phyloP scores from a whole-genome alignment of 2,329 filamentous ascomycete genomes.

The Fusarium compactum region DNA sequence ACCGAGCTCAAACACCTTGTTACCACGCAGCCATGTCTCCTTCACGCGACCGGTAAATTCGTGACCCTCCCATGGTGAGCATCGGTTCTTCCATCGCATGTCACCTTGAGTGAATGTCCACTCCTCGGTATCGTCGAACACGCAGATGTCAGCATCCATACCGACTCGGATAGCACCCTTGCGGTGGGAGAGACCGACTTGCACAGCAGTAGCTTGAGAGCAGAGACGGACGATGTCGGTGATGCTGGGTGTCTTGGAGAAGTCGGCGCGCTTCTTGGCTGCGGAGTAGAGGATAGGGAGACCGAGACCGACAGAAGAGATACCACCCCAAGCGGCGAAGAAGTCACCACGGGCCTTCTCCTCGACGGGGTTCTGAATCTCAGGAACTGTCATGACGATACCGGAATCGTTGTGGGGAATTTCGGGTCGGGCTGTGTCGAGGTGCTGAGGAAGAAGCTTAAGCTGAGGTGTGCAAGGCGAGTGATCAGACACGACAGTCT shows the following conservation, averaged over 20 bases:
- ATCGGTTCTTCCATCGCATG: conserved; percentile 96
- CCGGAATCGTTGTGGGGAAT: conserved; percentile 66
- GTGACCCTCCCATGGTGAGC: conserved; percentile 89
- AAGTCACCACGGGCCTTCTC: conserved; percentile 77
- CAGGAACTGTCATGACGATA: conserved; percentile 60
- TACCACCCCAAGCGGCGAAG: conserved; percentile 96
- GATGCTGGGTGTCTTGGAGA: conserved; percentile 63
- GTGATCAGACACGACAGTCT: conserved; percentile 94
- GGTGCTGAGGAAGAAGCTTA: conserved; percentile 82
- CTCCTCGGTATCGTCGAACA: conserved; percentile 86
- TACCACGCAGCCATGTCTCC: conserved; percentile 88
- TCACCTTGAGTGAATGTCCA: conserved; percentile 81
- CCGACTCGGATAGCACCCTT: conserved; percentile 84
- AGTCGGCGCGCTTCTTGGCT: conserved; percentile 69
- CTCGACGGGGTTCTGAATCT: conserved; percentile 49
- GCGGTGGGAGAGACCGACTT: conserved; percentile 83
- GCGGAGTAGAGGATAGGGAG: conserved; percentile 91
- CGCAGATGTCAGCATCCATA: conserved; percentile 89
- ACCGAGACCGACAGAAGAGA: conserved; percentile 92
- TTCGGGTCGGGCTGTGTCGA: conserved; percentile 54
- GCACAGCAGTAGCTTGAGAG: conserved; percentile 84
- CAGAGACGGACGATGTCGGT: conserved; percentile 88
- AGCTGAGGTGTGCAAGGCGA: conserved; percentile 95
- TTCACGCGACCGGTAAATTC: conserved; percentile 80
- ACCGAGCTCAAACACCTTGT: conserved; percentile 78